These are phyloP conservation scores for Xylaria digitata DNA, from an alignment of 2,329 filamentous ascomycete genomes.

Conservation along the genomic window DNA sequence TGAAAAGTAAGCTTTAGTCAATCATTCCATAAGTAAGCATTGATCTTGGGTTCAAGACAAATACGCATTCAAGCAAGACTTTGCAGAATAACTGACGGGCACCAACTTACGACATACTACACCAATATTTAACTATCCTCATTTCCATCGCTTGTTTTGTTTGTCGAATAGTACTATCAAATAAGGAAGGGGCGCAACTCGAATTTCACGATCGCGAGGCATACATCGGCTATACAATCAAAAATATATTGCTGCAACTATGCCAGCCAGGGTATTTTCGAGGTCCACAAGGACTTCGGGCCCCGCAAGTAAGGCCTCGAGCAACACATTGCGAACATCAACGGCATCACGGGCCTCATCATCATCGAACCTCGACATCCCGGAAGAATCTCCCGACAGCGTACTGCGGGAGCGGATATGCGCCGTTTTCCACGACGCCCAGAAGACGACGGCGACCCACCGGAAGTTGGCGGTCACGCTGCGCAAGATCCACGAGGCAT, in stretches of 20 bases:
- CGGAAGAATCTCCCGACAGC: slow-evolving; percentile 77
- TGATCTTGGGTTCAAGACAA: not conserved
- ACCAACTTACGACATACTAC: no score
- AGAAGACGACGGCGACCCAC: slow-evolving; percentile 89
- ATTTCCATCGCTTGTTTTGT: not conserved
- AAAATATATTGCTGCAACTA: slow-evolving; percentile 43
- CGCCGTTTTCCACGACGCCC: slow-evolving; percentile 80
- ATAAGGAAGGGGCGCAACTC: not conserved
- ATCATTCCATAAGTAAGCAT: not conserved
- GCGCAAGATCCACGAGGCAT: slow-evolving; percentile 90
- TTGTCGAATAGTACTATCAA: not conserved
- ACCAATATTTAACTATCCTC: not conserved
- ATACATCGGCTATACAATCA: not conserved
- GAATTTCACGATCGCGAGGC: not conserved
- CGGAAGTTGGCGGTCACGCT: slow-evolving; percentile 88
- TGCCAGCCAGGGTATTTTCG: slow-evolving; percentile 63
- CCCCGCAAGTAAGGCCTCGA: slow-evolving; percentile 55
- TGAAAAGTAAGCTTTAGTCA: not conserved
- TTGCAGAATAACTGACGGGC: not conserved
- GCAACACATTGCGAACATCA: slow-evolving; percentile 56
- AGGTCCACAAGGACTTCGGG: slow-evolving; percentile 60
- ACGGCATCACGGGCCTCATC: slow-evolving; percentile 61
- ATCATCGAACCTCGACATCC: slow-evolving; percentile 61
- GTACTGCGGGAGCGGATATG: slow-evolving; percentile 79
- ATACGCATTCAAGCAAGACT: not conserved